Conservation (phyloP, 2,329 filamentous ascomycete genomes). For the Tolypocladium amazonense region DNA sequence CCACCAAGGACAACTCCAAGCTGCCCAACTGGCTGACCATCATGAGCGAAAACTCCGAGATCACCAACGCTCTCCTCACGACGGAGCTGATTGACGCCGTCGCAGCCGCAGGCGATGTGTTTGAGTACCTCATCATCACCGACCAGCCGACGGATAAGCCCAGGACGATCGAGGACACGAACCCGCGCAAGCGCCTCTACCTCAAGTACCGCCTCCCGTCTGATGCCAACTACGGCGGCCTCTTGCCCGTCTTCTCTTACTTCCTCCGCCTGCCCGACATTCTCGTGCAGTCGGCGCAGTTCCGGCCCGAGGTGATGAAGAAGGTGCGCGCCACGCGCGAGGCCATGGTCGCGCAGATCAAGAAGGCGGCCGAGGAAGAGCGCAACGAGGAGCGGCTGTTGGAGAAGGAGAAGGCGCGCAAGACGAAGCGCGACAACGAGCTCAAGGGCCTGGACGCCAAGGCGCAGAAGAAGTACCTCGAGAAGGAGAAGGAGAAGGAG, state of each 20-base stretch:
- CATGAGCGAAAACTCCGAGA: slow-evolving; percentile 95
- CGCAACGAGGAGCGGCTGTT: slow-evolving; percentile 68
- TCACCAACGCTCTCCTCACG: slow-evolving; percentile 79
- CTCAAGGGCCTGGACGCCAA: slow-evolving; percentile 68
- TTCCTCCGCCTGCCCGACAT: slow-evolving; percentile 79
- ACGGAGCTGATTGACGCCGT: slow-evolving; percentile 77
- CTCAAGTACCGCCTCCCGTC: slow-evolving; percentile 63
- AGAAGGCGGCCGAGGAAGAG: slow-evolving; percentile 67
- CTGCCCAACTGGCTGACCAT: slow-evolving; percentile 82
- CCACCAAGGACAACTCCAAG: slow-evolving; percentile 86
- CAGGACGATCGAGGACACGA: slow-evolving; percentile 70
- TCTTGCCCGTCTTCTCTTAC: slow-evolving; percentile 67
- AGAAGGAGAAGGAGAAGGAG: slow-evolving; percentile 71
- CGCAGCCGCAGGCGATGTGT: slow-evolving; percentile 60
- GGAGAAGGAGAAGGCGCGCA: slow-evolving; percentile 67
- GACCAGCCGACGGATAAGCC: slow-evolving; percentile 88
- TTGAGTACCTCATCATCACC: slow-evolving; percentile 80
- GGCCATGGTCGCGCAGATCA: slow-evolving; percentile 66
- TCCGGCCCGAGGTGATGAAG: slow-evolving; percentile 81
- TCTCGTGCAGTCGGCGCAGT: slow-evolving; percentile 67
- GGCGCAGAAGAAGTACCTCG: slow-evolving; percentile 76
- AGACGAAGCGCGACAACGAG: slow-evolving; percentile 80
- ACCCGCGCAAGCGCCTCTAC: slow-evolving; percentile 76
- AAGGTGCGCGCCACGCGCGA: slow-evolving; percentile 77
- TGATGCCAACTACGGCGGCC: slow-evolving; percentile 49